Conservation (phyloP, 352 stramenopile species). For the Phytophthora vignae region DNA sequence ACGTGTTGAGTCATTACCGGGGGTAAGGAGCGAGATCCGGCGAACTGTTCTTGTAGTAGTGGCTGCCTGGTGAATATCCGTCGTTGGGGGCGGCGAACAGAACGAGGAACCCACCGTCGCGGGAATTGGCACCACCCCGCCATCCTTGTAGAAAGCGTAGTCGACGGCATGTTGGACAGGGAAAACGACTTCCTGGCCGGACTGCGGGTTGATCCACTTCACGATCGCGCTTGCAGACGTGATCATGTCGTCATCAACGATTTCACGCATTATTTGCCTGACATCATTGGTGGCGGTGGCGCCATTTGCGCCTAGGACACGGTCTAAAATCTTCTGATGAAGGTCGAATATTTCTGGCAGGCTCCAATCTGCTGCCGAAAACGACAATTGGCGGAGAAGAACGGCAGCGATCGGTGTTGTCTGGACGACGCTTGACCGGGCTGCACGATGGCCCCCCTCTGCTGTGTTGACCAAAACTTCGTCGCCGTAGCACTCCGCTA, state of each 20-base stretch:
- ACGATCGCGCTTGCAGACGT: background rate
- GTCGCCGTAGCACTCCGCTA: constrained; percentile 1
- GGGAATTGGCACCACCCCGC: background rate
- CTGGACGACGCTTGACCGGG: background rate
- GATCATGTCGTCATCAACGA: background rate
- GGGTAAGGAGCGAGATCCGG: background rate
- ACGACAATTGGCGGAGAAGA: background rate
- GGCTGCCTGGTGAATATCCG: background rate
- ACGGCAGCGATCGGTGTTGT: background rate
- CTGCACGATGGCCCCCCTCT: background rate
- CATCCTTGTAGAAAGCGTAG: background rate
- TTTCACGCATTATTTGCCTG: background rate
- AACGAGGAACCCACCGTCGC: background rate
- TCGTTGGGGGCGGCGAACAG: background rate
- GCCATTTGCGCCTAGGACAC: background rate
- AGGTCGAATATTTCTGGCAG: background rate
- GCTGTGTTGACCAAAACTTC: background rate
- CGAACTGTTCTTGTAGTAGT: background rate
- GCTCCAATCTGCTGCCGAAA: background rate
- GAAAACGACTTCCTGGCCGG: background rate
- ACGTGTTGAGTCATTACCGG: background rate
- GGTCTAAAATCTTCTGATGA: background rate
- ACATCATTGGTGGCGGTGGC: background rate
- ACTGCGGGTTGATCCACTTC: background rate
- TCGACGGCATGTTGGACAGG: background rate